Percentiles rank a stretch among this genome's conserved stretches.
Conservation (phyloP, 2,329 filamentous ascomycete species). For the Aspergillus brasiliensis region DNA sequence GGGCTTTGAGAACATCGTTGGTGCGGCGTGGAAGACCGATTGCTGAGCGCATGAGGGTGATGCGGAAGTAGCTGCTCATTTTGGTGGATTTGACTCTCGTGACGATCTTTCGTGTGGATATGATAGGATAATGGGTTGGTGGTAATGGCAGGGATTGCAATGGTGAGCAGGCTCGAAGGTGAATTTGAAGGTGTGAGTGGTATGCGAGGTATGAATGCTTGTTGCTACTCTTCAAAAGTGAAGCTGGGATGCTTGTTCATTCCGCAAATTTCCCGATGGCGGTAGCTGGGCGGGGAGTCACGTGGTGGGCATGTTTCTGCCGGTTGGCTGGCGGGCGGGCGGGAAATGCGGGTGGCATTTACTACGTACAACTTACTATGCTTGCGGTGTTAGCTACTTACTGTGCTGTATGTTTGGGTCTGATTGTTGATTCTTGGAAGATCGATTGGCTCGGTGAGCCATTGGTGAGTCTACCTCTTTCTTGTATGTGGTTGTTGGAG, state of each 20-base stretch:
- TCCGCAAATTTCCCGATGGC: slow-evolving; percentile 20
- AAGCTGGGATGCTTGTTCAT: background rate
- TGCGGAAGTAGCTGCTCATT: slow-evolving; percentile 82
- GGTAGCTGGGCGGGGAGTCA: slow-evolving; percentile 35
- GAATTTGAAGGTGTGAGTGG: no score
- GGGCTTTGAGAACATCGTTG: slow-evolving; percentile 77
- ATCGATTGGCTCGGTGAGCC: background rate
- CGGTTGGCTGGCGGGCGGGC: slow-evolving; percentile 1
- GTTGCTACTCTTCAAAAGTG: no score
- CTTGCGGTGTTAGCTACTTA: background rate
- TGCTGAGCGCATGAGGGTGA: slow-evolving; percentile 84
- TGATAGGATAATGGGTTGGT: background rate
- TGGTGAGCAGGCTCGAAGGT: no score
- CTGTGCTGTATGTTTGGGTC: background rate
- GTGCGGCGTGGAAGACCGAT: slow-evolving; percentile 84
- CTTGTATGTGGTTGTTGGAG: background rate
- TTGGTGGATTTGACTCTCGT: slow-evolving; percentile 16
- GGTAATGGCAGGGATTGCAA: background rate
- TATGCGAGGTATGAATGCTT: no score
- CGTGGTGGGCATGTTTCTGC: slow-evolving; percentile 28
- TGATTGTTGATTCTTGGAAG: background rate
- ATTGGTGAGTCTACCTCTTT: background rate
- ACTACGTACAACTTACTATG: background rate
- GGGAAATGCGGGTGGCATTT: background rate
- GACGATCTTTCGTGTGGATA: no score